A percentile compares a stretch with the other conserved stretches of the same genome.
Conservation (phyloP, 75 land plant genomes). For the Cupressus sempervirens region DNA sequence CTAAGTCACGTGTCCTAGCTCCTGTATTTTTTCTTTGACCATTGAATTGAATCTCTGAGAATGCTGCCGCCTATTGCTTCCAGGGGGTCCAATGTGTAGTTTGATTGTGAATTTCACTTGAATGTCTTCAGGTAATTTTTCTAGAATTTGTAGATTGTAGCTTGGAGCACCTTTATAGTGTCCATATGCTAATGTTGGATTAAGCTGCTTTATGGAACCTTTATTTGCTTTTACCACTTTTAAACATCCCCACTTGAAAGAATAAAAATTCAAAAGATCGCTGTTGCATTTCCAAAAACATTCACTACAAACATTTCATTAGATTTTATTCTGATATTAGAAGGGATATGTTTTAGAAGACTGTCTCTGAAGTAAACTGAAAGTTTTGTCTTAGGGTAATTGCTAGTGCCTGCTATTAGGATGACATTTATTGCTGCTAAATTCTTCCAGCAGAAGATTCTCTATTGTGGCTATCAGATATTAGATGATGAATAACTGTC, state of each 20-base stretch:
- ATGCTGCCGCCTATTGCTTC: too few species aligned
- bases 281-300: not conserved
- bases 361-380: not conserved
- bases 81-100: too few species aligned
- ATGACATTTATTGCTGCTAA: not conserved
- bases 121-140: too few species aligned
- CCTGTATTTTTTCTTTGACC: too few species aligned
- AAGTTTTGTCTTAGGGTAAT: not conserved
- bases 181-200: not conserved
- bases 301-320: not conserved
- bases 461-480: not conserved
- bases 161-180: too few species aligned
- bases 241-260: not conserved
- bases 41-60: too few species aligned
- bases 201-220: not conserved
- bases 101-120: too few species aligned
- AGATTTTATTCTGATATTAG: too few species aligned
- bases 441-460: not conserved
- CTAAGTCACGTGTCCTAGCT: too few species aligned
- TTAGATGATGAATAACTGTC: not conserved
- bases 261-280: not conserved
- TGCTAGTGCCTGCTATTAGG: not conserved
- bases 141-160: too few species aligned
- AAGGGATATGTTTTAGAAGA: not conserved
- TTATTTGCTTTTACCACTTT: not conserved